Conservation (phyloP, 306 rosid genomes). For the Quercus berberidifolia region DNA sequence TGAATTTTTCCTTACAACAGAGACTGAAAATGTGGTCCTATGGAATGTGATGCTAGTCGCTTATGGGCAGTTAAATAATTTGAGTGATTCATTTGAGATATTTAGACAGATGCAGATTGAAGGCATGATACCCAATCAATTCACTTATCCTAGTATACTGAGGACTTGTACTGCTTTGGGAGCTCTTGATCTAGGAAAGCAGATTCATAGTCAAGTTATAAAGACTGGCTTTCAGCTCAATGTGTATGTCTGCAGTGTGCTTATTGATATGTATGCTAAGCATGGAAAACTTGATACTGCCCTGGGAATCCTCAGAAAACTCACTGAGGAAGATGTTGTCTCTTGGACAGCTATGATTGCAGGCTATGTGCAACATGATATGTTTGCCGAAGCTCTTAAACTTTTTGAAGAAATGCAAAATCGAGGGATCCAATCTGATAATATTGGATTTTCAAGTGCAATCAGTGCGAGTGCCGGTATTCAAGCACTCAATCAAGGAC, state of each 20-base stretch:
- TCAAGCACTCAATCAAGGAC: slow-evolving; percentile 71
- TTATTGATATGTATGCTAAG: slow-evolving; percentile 88
- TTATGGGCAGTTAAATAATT: slow-evolving; percentile 63
- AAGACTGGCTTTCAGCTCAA: slow-evolving; percentile 85
- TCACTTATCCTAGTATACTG: slow-evolving; percentile 82
- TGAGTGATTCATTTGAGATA: slow-evolving; percentile 54
- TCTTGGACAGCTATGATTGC: slow-evolving; percentile 95
- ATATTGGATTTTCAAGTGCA: slow-evolving; percentile 82
- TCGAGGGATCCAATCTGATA: slow-evolving; percentile 64
- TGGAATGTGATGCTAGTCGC: slow-evolving; percentile 93
- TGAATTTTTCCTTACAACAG: slow-evolving; percentile 64
- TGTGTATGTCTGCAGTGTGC: slow-evolving; percentile 76
- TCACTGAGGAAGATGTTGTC: slow-evolving; percentile 60
- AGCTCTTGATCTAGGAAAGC: slow-evolving; percentile 72
- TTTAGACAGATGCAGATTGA: slow-evolving; percentile 72
- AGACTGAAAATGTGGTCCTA: slow-evolving; percentile 69
- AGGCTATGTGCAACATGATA: slow-evolving; percentile 71
- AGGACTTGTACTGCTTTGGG: slow-evolving; percentile 74
- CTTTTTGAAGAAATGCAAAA: slow-evolving; percentile 70
- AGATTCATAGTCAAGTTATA: slow-evolving; percentile 68
- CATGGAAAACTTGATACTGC: slow-evolving; percentile 67
- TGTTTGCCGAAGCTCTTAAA: slow-evolving; percentile 59
- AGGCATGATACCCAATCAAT: slow-evolving; percentile 80
- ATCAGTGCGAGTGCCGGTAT: slow-evolving; percentile 80
- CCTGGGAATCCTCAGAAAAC: slow-evolving; percentile 50